Conservation (phyloP, 129 eudicot genomes). For the Ambrosia trifida region DNA sequence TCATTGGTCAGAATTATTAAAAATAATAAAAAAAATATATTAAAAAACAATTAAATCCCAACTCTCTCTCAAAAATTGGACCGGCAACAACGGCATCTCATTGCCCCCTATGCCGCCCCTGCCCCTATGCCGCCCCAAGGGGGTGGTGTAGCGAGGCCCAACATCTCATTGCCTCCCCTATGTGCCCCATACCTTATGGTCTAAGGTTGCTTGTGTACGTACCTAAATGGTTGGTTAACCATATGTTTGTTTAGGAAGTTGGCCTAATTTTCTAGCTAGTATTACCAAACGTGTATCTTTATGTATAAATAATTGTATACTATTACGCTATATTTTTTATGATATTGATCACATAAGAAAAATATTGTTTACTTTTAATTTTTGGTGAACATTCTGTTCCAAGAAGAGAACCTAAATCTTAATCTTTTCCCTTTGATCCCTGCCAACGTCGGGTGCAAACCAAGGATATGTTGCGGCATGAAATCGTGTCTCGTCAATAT, state of each 20-base stretch:
- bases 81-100: no score
- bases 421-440: slow-evolving; percentile 72
- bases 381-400: slow-evolving; percentile 40
- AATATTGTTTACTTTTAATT: background rate
- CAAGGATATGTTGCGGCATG: slow-evolving; percentile 85
- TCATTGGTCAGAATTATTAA: no score
- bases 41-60: no score
- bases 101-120: no score
- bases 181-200: no score
- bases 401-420: slow-evolving; percentile 53
- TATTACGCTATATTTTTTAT: background rate
- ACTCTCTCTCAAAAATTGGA: no score
- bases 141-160: no score
- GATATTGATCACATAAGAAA: background rate
- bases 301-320: slow-evolving; percentile 1
- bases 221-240: slow-evolving; percentile 9
- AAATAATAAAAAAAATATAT: no score
- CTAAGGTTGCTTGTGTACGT: slow-evolving; percentile 20
- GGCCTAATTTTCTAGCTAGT: slow-evolving; percentile 13
- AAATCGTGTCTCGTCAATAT: slow-evolving; percentile 95
- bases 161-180: no score
- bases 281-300: slow-evolving; percentile 10
- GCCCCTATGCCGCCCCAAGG: no score
- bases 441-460: slow-evolving; percentile 63
- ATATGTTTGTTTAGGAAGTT: slow-evolving; percentile 17